phyloP scores from a whole-genome alignment of 768 basidiomycete species.

The Tulasnella sp. region DNA sequence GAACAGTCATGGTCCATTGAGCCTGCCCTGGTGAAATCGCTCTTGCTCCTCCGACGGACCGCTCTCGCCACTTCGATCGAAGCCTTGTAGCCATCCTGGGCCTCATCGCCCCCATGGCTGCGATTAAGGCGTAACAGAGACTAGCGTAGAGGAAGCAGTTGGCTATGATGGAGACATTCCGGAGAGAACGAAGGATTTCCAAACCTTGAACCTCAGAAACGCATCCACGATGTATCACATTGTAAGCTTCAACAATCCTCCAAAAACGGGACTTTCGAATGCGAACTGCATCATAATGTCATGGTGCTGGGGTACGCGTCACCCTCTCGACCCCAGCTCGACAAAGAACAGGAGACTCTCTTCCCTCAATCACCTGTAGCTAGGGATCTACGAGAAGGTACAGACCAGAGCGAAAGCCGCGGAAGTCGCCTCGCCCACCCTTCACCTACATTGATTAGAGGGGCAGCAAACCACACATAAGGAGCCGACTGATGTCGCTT shows the following conservation, averaged over 20 bases:
- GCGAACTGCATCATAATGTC: too few relatives aligned
- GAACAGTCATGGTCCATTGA: neutral
- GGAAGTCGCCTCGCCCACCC: conserved; percentile 11
- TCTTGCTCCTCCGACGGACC: conserved; percentile 8
- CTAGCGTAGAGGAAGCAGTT: conserved; percentile 1
- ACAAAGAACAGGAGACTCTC: too few relatives aligned
- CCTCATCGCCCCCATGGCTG: neutral
- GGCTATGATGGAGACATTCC: neutral
- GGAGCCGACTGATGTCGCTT: too few relatives aligned
- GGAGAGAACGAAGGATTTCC: too few relatives aligned
- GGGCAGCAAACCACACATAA: neutral
- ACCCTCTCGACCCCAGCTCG: too few relatives aligned
- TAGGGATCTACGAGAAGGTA: conserved; percentile 49
- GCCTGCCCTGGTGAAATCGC: neutral
- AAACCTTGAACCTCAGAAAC: too few relatives aligned
- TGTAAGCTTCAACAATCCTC: too few relatives aligned
- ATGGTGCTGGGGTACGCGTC: too few relatives aligned
- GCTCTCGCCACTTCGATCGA: neutral
- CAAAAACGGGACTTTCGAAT: too few relatives aligned
- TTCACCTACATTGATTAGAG: neutral
- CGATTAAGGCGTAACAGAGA: neutral
- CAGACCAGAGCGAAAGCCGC: conserved; percentile 43
- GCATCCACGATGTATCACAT: too few relatives aligned
- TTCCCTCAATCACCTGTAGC: too few relatives aligned
- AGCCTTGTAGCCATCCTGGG: conserved; percentile 20